These are phyloP conservation scores for Geotrichum siamense DNA, from an alignment of 1,139 yeast genomes.

Conservation along the genomic window DNA sequence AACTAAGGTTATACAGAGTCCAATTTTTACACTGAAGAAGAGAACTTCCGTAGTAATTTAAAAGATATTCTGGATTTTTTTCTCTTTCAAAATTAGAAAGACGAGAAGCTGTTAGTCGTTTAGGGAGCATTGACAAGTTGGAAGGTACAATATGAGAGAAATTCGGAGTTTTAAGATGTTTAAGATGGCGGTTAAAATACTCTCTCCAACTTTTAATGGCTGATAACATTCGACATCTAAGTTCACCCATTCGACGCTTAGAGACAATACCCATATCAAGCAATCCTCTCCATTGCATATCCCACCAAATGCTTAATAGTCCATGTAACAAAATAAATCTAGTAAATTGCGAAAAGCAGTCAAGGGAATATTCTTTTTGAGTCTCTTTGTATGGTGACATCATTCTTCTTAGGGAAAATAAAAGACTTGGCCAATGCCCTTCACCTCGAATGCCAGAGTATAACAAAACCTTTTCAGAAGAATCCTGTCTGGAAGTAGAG, in stretches of 20 bases:
- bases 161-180: slow-evolving; percentile 11
- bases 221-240: slow-evolving; percentile 33
- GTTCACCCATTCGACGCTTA: slow-evolving; percentile 28
- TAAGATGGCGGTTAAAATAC: slow-evolving; percentile 37
- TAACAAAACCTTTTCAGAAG: slow-evolving; percentile 12
- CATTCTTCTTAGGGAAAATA: slow-evolving; percentile 36
- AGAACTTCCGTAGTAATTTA: slow-evolving; percentile 24
- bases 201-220: slow-evolving; percentile 39
- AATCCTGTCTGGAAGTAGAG: slow-evolving; percentile 2
- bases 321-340: slow-evolving; percentile 39
- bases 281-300: slow-evolving; percentile 34
- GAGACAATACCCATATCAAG: slow-evolving; percentile 35
- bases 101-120: slow-evolving; percentile 1
- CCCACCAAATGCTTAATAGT: slow-evolving; percentile 37
- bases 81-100: not conserved
- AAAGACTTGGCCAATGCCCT: slow-evolving; percentile 39
- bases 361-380: slow-evolving; percentile 35
- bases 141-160: slow-evolving; percentile 2
- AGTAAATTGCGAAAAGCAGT: slow-evolving; percentile 39
- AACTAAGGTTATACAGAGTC: slow-evolving; percentile 27
- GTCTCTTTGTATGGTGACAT: slow-evolving; percentile 36
- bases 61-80: slow-evolving; percentile 1
- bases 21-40: slow-evolving; percentile 27
- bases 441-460: slow-evolving; percentile 21
- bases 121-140: slow-evolving; percentile 1